phyloP scores from a whole-genome alignment of 192 early-diverging fungal species.

The Coemansia pectinata region DNA sequence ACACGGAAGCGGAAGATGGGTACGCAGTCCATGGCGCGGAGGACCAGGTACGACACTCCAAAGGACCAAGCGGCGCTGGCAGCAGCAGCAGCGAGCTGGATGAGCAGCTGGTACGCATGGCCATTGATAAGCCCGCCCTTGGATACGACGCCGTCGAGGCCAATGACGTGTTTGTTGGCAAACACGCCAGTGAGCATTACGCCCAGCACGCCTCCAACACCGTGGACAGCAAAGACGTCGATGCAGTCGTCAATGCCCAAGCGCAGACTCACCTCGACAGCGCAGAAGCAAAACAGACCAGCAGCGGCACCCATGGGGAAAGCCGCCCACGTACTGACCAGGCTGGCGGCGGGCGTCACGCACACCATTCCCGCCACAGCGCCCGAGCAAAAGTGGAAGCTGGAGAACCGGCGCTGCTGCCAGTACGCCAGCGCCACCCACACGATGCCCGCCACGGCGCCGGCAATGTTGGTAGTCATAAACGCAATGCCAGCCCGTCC shows the following conservation, averaged over 20 bases:
- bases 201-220: constrained; percentile 72
- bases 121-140: constrained; percentile 67
- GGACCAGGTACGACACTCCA: constrained; percentile 57
- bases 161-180: constrained; percentile 74
- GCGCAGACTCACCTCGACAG: constrained; percentile 62
- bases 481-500: constrained; percentile 74
- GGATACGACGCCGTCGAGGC: constrained; percentile 59
- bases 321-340: constrained; percentile 69
- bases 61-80: constrained; percentile 67
- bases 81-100: constrained; percentile 67
- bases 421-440: constrained; percentile 77
- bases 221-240: constrained; percentile 81
- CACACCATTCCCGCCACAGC: constrained; percentile 87
- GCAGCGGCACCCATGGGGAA: constrained; percentile 75
- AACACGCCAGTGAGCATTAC: constrained; percentile 91
- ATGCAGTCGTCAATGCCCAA: constrained; percentile 78
- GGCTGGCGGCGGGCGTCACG: constrained; percentile 84
- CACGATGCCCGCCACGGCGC: constrained; percentile 66
- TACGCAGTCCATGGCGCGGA: constrained; percentile 58
- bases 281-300: constrained; percentile 66
- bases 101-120: constrained; percentile 65
- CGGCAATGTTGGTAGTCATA: constrained; percentile 74
- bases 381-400: constrained; percentile 86
- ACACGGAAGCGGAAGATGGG: constrained; percentile 59
- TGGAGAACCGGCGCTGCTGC: constrained; percentile 69